These are phyloP conservation scores for Pyricularia pennisetigena DNA, from an alignment of 2,329 filamentous ascomycete species.

Conservation along the genomic window DNA sequence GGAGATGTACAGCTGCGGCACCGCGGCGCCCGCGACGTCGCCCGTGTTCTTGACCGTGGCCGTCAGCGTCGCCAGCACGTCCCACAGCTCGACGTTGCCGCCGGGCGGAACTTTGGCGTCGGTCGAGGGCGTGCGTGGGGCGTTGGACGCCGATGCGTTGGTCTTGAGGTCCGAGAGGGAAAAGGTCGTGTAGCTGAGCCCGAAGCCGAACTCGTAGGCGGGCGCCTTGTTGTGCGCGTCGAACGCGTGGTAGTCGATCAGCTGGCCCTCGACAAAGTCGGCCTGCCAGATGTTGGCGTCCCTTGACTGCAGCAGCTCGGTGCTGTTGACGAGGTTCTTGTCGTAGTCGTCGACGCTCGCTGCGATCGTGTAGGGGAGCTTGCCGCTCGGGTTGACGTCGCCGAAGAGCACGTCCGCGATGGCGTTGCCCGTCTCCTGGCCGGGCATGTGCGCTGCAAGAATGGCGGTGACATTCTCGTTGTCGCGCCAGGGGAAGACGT, in stretches of 20 bases:
- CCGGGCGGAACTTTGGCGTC: constrained; percentile 47
- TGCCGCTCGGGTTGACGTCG: constrained; percentile 47
- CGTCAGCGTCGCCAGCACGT: constrained; percentile 34
- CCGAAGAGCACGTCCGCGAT: constrained; percentile 54
- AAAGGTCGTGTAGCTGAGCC: constrained; percentile 50
- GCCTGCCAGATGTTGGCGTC: constrained; percentile 28
- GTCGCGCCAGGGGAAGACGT: constrained; percentile 45
- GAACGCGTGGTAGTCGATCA: constrained; percentile 60
- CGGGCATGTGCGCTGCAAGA: constrained; percentile 48
- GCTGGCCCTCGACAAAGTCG: constrained; percentile 51
- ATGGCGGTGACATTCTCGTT: constrained; percentile 53
- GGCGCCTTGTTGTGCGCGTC: constrained; percentile 49
- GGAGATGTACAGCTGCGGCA: constrained; percentile 45
- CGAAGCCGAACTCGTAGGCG: constrained; percentile 56
- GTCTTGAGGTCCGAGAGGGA: constrained; percentile 6
- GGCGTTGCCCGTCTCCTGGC: constrained; percentile 50
- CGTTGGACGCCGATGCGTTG: not conserved
- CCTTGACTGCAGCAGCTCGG: constrained; percentile 17
- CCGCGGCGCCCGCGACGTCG: constrained; percentile 32
- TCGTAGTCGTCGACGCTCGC: constrained; percentile 37
- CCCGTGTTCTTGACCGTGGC: constrained; percentile 42
- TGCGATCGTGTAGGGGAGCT: constrained; percentile 59
- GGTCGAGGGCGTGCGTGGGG: not conserved
- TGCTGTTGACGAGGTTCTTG: constrained; percentile 24
- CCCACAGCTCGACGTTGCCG: constrained; percentile 46